phyloP scores from a whole-genome alignment of 2,329 filamentous ascomycete species.

The Aspergillus novoparasiticus region DNA sequence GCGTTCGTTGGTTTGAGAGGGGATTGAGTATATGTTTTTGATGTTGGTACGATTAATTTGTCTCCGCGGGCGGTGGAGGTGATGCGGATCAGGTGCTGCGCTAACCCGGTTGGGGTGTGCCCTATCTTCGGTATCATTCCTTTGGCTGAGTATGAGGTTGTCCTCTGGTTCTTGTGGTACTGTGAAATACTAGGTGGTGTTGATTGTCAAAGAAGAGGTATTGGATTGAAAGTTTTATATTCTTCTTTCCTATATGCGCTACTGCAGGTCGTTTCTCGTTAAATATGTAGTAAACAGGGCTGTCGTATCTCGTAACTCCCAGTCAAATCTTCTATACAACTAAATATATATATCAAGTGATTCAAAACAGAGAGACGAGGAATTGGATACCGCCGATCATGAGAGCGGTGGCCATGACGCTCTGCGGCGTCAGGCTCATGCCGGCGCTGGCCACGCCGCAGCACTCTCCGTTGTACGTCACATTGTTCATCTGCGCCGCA shows the following conservation, averaged over 20 bases:
- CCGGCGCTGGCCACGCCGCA: slow-evolving; percentile 39
- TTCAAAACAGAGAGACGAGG: slow-evolving; percentile 26
- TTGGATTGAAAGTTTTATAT: neutral
- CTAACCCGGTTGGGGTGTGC: slow-evolving; percentile 8
- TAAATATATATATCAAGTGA: slow-evolving; percentile 17
- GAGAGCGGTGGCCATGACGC: slow-evolving; percentile 24
- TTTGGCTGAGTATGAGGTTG: no score
- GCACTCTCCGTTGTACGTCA: slow-evolving; percentile 61
- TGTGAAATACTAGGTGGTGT: no score
- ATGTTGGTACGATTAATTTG: neutral
- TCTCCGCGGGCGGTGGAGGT: neutral
- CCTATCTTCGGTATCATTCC: neutral
- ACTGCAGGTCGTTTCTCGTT: slow-evolving; percentile 1
- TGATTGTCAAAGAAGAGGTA: neutral
- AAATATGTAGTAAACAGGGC: slow-evolving; percentile 1
- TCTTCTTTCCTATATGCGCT: neutral
- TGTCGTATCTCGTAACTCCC: neutral
- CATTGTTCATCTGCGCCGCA: slow-evolving; percentile 70
- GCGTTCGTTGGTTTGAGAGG: neutral
- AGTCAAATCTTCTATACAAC: slow-evolving; percentile 1
- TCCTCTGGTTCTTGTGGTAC: no score
- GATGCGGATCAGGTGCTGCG: slow-evolving; percentile 5
- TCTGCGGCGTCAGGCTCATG: slow-evolving; percentile 21
- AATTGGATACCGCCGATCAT: slow-evolving; percentile 28
- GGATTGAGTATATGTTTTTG: neutral